Evolutionary conservation across 208 protist genomes (phyloP).

Genomic region (Leishmania gerbilli): DNA sequence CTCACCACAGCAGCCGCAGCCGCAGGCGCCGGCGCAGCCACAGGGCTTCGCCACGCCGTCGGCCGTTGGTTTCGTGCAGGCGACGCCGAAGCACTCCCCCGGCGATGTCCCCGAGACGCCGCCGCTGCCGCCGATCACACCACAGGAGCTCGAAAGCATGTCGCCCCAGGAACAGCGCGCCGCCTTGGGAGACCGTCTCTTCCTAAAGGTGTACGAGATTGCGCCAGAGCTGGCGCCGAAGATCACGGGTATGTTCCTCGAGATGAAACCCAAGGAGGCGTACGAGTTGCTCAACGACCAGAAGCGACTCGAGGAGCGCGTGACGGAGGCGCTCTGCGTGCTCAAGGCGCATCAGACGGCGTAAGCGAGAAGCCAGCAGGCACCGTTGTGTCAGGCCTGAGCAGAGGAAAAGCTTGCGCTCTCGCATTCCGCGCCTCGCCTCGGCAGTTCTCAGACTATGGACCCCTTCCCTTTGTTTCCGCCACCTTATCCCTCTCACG

Average conservation of each 20-base stretch:
- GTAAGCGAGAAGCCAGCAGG: constrained; percentile 2
- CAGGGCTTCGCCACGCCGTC: constrained; percentile 53
- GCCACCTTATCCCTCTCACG: not conserved
- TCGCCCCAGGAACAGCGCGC: constrained; percentile 89
- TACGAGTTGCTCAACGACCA: constrained; percentile 75
- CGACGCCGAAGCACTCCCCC: constrained; percentile 70
- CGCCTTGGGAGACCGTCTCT: constrained; percentile 89
- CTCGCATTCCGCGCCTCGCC: not conserved
- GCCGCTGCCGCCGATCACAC: constrained; percentile 82
- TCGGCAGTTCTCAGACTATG: not conserved
- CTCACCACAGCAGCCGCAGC: constrained; percentile 36
- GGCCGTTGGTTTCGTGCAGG: constrained; percentile 42
- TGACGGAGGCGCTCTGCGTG: constrained; percentile 81
- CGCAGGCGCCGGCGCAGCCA: constrained; percentile 31
- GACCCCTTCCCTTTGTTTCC: not conserved
- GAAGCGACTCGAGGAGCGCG: constrained; percentile 64
- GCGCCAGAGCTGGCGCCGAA: constrained; percentile 84
- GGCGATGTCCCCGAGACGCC: constrained; percentile 70
- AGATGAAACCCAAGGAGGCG: constrained; percentile 75
- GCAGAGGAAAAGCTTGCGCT: not conserved
- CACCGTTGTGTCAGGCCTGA: not conserved
- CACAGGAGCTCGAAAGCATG: constrained; percentile 83
- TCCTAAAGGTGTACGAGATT: constrained; percentile 87
- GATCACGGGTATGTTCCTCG: constrained; percentile 91
- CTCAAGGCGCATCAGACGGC: constrained; percentile 63